Percentiles rank a stretch among this genome's conserved stretches.
Evolutionary conservation across 1,284 basidiomycete species (phyloP).

Genomic region (Marasmius sp.): DNA sequence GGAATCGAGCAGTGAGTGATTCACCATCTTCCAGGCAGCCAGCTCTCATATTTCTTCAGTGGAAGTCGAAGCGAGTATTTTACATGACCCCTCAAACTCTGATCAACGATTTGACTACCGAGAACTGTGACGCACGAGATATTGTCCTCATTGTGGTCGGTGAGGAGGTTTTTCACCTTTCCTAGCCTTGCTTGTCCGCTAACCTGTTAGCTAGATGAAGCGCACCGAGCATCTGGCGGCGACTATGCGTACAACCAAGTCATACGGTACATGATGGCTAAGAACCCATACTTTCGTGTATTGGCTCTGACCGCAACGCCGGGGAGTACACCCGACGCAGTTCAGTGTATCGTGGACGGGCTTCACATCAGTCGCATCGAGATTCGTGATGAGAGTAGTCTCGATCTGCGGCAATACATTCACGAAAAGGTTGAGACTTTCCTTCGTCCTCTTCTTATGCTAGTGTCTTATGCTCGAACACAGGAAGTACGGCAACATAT

Average conservation of each 20-base stretch:
- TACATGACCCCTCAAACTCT: constrained; percentile 99
- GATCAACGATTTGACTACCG: constrained; percentile 80
- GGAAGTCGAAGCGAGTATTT: constrained; percentile 87
- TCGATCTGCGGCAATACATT: constrained; percentile 87
- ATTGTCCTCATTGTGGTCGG: constrained; percentile 84
- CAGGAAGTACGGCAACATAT: constrained; percentile 72
- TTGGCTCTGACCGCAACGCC: constrained; percentile 96
- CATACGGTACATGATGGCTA: constrained; percentile 87
- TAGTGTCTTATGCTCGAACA: neutral
- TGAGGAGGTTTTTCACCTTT: constrained; percentile 28
- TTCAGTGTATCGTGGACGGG: constrained; percentile 91
- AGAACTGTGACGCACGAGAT: constrained; percentile 76
- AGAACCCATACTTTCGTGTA: constrained; percentile 92
- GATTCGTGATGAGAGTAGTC: constrained; percentile 88
- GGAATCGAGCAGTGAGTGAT: constrained; percentile 62
- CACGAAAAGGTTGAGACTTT: constrained; percentile 72
- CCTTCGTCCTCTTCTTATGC: neutral
- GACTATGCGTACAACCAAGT: constrained; percentile 93
- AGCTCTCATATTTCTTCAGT: constrained; percentile 42
- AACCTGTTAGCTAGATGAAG: constrained; percentile 71
- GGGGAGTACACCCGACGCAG: constrained; percentile 81
- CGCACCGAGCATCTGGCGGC: constrained; percentile 93
- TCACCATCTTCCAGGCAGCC: neutral
- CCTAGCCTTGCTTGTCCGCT: neutral
- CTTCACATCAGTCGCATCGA: constrained; percentile 98